Evolutionary conservation across 768 basidiomycete species (phyloP).

Genomic region (Boletus sensibilis): DNA sequence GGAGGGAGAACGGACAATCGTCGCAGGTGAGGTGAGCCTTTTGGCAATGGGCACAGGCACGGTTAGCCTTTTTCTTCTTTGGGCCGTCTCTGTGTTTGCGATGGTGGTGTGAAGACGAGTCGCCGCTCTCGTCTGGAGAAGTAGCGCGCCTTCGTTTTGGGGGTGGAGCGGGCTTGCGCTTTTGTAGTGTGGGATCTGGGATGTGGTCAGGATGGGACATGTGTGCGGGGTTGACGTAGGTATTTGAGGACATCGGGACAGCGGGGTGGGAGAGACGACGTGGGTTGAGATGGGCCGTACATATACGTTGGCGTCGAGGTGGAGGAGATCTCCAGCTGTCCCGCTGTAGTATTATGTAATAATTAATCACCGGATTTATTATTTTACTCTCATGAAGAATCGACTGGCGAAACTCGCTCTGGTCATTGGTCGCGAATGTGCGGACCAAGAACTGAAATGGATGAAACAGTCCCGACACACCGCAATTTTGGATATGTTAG

Average conservation of each 20-base stretch:
- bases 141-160: conserved; percentile 63
- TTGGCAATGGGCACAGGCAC: conserved; percentile 95
- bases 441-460: conserved; percentile 49
- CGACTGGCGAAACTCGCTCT: conserved; percentile 32
- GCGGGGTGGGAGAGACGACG: conserved; percentile 2
- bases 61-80: conserved; percentile 93
- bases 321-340: conserved; percentile 13
- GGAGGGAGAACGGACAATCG: conserved; percentile 65
- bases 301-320: conserved; percentile 12
- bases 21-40: conserved; percentile 99
- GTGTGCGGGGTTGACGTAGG: conserved; percentile 44
- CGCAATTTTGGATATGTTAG: conserved; percentile 44
- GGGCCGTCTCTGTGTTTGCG: conserved; percentile 70
- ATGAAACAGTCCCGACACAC: conserved; percentile 34
- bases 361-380: background rate
- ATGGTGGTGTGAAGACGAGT: conserved; percentile 41
- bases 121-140: conserved; percentile 56
- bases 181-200: conserved; percentile 18
- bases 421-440: conserved; percentile 35
- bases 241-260: conserved; percentile 18
- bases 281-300: conserved; percentile 8
- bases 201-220: conserved; percentile 35
- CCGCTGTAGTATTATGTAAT: conserved; percentile 18
- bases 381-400: conserved; percentile 10
- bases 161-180: conserved; percentile 40